Conservation (phyloP, 2,329 filamentous ascomycete species). For the Clonostachys rosea region DNA sequence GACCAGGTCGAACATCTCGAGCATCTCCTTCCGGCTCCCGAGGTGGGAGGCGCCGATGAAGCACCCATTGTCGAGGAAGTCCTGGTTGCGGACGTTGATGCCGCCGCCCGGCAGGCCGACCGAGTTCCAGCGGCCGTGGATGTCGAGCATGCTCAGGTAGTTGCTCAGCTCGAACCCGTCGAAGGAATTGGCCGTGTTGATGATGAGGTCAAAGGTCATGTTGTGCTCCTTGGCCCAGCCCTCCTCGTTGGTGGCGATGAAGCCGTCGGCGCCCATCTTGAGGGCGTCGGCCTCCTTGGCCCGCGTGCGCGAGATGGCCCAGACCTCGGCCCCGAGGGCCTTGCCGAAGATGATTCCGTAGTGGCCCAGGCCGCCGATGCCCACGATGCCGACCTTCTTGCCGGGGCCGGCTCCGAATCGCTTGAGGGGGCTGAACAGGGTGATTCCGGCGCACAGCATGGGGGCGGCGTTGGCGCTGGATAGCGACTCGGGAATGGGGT, state of each 20-base stretch:
- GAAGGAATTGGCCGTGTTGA: conserved; percentile 69
- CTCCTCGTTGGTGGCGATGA: conserved; percentile 51
- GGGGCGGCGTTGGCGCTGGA: conserved; percentile 60
- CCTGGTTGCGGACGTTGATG: conserved; percentile 66
- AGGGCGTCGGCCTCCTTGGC: conserved; percentile 55
- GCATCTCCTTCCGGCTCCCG: conserved; percentile 64
- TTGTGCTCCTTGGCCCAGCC: conserved; percentile 52
- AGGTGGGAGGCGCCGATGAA: conserved; percentile 69
- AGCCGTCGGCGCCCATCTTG: conserved; percentile 57
- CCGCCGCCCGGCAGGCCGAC: conserved; percentile 78
- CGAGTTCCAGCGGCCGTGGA: conserved; percentile 75
- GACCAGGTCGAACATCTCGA: conserved; percentile 68
- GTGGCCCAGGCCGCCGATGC: conserved; percentile 69
- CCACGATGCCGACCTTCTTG: conserved; percentile 74
- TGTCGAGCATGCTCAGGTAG: conserved; percentile 76
- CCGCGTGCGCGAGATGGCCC: conserved; percentile 56
- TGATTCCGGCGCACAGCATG: conserved; percentile 83
- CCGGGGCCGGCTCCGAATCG: conserved; percentile 72
- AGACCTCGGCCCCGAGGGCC: conserved; percentile 59
- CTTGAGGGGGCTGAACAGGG: conserved; percentile 72
- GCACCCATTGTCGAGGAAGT: conserved; percentile 70
- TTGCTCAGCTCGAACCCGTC: conserved; percentile 63
- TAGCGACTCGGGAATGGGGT: conserved; percentile 73
- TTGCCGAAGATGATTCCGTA: conserved; percentile 67
- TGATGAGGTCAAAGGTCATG: conserved; percentile 69